Conservation (phyloP, 164 flowering plant species). For the Chimonanthus salicifolius region DNA sequence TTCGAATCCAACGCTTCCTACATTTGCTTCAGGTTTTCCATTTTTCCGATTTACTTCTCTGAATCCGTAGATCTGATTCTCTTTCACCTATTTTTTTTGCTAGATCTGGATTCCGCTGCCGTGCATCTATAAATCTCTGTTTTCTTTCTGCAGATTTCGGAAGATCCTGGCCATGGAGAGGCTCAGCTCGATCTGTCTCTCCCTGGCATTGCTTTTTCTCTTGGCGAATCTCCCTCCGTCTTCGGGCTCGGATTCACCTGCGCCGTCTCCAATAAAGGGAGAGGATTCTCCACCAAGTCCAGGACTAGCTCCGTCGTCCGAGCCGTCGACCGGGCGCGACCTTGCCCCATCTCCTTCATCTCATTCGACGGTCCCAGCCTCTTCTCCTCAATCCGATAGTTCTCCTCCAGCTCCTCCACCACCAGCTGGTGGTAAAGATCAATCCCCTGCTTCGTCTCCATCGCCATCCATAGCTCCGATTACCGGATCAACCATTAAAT, state of each 20-base stretch:
- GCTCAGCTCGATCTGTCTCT: neutral
- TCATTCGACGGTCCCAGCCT: neutral
- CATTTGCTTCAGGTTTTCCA: neutral
- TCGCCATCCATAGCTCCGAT: constrained; percentile 5
- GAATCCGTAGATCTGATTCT: neutral
- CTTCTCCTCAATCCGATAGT: neutral
- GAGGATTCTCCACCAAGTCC: constrained; percentile 1
- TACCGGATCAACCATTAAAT: neutral
- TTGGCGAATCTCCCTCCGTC: constrained; percentile 7
- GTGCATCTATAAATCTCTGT: neutral
- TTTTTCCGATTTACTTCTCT: neutral
- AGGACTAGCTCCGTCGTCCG: neutral
- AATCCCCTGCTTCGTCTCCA: constrained; percentile 12
- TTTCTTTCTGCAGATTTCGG: neutral
- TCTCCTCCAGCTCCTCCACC: constrained; percentile 11
- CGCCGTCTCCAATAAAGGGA: constrained; percentile 12
- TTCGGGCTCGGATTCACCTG: constrained; percentile 6
- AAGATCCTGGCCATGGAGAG: constrained; percentile 17
- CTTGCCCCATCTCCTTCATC: constrained; percentile 2
- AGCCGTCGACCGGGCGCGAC: constrained; percentile 1
- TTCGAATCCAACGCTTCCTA: neutral
- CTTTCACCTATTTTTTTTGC: neutral
- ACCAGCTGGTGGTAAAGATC: neutral
- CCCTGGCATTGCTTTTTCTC: constrained; percentile 6
- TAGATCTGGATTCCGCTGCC: neutral